Percentiles rank a stretch among this genome's conserved stretches.
These are phyloP conservation scores for Huiozyma naganishii DNA, from an alignment of 805 yeast genomes.

Conservation along the genomic window DNA sequence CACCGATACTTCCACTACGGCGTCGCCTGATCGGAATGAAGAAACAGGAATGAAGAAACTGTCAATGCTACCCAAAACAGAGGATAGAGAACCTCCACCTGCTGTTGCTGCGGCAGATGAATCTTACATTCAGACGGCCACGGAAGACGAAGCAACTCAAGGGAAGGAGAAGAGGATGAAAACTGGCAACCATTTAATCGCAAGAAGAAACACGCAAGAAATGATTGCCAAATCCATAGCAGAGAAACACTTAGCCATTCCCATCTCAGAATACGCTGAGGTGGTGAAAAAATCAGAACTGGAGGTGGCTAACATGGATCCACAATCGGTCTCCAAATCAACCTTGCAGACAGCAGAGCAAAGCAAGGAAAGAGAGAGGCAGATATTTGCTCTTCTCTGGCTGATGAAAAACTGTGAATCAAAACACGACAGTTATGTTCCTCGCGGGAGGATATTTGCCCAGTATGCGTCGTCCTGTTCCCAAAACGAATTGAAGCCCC, in stretches of 20 bases:
- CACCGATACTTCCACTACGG: constrained; percentile 1
- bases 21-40: neutral
- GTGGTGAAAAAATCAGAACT: constrained; percentile 36
- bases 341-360: constrained; percentile 25
- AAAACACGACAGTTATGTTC: constrained; percentile 42
- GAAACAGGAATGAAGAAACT: neutral
- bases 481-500: constrained; percentile 42
- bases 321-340: constrained; percentile 21
- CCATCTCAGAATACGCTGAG: constrained; percentile 35
- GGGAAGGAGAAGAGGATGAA: neutral
- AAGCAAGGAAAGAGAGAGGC: constrained; percentile 50
- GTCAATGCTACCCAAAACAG: neutral
- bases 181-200: constrained; percentile 5
- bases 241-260: constrained; percentile 23
- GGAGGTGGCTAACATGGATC: constrained; percentile 22
- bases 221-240: constrained; percentile 24
- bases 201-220: constrained; percentile 14
- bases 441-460: constrained; percentile 58
- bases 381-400: constrained; percentile 77
- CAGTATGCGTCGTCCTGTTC: constrained; percentile 51
- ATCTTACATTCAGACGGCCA: too few species aligned
- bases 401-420: constrained; percentile 52
- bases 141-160: neutral
- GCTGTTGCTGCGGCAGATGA: too few species aligned
- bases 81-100: constrained; percentile 1